phyloP scores from a whole-genome alignment of 139 green algal genomes.

The Picochlorum sp. region DNA sequence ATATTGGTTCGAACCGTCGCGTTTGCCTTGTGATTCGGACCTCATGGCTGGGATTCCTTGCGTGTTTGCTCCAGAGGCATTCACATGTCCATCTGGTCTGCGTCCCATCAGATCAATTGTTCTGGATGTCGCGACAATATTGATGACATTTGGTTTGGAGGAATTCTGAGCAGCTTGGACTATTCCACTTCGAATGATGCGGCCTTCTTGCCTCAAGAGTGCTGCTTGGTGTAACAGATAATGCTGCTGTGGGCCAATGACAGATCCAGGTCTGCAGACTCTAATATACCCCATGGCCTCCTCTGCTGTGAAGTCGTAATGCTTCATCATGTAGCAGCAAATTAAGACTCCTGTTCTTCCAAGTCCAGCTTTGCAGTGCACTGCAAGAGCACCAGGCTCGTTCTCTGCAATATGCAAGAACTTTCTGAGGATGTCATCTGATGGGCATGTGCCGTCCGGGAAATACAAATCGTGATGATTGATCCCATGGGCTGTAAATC shows the following conservation, averaged over 20 bases:
- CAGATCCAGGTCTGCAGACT: slow-evolving; percentile 74
- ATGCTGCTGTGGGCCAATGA: slow-evolving; percentile 91
- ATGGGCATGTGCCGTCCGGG: slow-evolving; percentile 78
- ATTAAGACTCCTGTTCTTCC: slow-evolving; percentile 87
- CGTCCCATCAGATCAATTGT: slow-evolving; percentile 6
- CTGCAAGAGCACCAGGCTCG: slow-evolving; percentile 56
- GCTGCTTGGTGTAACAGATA: slow-evolving; percentile 64
- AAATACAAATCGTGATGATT: slow-evolving; percentile 90
- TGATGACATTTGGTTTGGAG: neutral
- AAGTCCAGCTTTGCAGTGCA: slow-evolving; percentile 94
- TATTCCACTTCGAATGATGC: neutral
- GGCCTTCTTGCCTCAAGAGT: slow-evolving; percentile 19
- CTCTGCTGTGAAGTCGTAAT: slow-evolving; percentile 73
- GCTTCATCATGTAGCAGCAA: slow-evolving; percentile 89
- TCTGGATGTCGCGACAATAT: slow-evolving; percentile 7
- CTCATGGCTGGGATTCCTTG: neutral
- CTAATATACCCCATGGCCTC: slow-evolving; percentile 90
- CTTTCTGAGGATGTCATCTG: slow-evolving; percentile 54
- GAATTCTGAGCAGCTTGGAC: neutral
- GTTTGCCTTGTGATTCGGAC: neutral
- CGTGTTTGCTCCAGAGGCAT: neutral
- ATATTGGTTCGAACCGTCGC: neutral
- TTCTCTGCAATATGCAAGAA: slow-evolving; percentile 74
- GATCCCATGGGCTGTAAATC: slow-evolving; percentile 72
- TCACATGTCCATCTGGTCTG: neutral